Base-by-base conservation (phyloP, 768 basidiomycete genomes). In the Grammothele lineata region DNA sequence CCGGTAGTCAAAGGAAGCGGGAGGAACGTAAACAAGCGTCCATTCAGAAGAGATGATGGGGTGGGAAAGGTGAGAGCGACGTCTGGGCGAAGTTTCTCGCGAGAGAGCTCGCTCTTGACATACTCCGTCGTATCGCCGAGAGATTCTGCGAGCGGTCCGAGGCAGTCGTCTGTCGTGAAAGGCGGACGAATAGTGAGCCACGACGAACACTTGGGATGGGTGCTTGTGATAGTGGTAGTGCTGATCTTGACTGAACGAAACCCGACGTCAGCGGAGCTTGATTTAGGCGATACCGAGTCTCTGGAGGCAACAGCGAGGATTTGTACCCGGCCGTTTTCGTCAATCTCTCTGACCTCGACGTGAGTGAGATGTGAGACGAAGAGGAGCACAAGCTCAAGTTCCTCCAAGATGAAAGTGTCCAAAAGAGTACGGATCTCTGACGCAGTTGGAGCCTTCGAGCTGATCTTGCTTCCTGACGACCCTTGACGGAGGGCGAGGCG, bases 1-100 rank as follows among this genome's bases (percentile, higher is more conserved):
- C 66, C 64, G 0, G 77, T 77, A 1, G 53, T 48, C 19, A 78
- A 58, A 0, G 78, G 77, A 0, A 80, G 59, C 0, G 76, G 76
- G 5, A 78, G 68, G 36, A 65, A 73, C 0, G 76, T 76, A 56
- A 76, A 80, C 11, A 80, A 60, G 3, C 72, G 63, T 1, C 77
- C 77, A n/a, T 48, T 42, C 1, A 35, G 49, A 2, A 42, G 36
- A 9, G 47, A 25, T 12, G 37, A 17, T 11, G 25, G 5, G 19
- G 18, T 37, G 19, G 8, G n/a, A 27, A 35, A 27, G 4, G 68
- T 66, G 1, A 76, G 58, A 0, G 67, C 65, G 22, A 76, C 53
- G 19, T 66, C 49, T 0, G 74, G 67, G 5, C 59, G 55, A 0
- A 80, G 62, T 41, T 78, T 78, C 46, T 77, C 68, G 22, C 64